phyloP scores from a whole-genome alignment of 495 filamentous ascomycete genomes.

The Pyrenula aspistea region DNA sequence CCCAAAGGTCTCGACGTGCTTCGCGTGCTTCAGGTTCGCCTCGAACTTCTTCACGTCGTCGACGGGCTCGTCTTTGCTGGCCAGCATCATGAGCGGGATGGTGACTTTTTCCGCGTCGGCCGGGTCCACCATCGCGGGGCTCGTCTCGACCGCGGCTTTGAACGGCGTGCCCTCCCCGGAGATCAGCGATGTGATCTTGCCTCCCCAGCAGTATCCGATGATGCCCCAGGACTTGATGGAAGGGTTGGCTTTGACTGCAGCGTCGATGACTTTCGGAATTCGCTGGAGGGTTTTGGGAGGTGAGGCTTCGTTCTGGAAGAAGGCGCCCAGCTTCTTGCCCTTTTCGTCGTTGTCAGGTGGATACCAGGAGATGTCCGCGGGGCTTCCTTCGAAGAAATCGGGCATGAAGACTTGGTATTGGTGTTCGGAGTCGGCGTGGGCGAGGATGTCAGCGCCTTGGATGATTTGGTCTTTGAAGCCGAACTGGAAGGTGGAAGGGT shows the following conservation, averaged over 20 bases:
- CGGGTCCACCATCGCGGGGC: slow-evolving; percentile 84
- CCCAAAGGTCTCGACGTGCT: slow-evolving; percentile 67
- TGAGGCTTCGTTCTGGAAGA: slow-evolving; percentile 61
- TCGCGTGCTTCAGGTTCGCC: slow-evolving; percentile 48
- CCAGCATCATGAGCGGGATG: slow-evolving; percentile 53
- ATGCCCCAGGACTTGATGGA: slow-evolving; percentile 66
- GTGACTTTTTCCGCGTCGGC: slow-evolving; percentile 47
- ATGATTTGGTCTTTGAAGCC: slow-evolving; percentile 42
- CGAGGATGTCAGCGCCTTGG: slow-evolving; percentile 46
- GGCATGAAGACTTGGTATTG: slow-evolving; percentile 46
- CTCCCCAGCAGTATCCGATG: slow-evolving; percentile 94
- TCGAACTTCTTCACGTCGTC: slow-evolving; percentile 64
- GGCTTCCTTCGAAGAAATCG: slow-evolving; percentile 43
- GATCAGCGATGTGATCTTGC: slow-evolving; percentile 62
- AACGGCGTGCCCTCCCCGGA: slow-evolving; percentile 48
- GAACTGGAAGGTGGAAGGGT: slow-evolving; percentile 13
- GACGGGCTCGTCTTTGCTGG: slow-evolving; percentile 52
- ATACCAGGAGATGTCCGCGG: slow-evolving; percentile 39
- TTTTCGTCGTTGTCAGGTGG: slow-evolving; percentile 76
- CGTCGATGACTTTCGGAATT: slow-evolving; percentile 48
- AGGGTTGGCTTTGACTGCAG: slow-evolving; percentile 31
- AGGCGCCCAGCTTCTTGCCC: slow-evolving; percentile 57
- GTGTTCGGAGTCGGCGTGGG: slow-evolving; percentile 27
- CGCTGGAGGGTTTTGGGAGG: slow-evolving; percentile 49
- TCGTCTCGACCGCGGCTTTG: slow-evolving; percentile 54